Evolutionary conservation across 1,284 basidiomycete genomes (phyloP), one percentile per base, ranked within the genome.

Genomic region (Taiwanofungus camphoratus): DNA sequence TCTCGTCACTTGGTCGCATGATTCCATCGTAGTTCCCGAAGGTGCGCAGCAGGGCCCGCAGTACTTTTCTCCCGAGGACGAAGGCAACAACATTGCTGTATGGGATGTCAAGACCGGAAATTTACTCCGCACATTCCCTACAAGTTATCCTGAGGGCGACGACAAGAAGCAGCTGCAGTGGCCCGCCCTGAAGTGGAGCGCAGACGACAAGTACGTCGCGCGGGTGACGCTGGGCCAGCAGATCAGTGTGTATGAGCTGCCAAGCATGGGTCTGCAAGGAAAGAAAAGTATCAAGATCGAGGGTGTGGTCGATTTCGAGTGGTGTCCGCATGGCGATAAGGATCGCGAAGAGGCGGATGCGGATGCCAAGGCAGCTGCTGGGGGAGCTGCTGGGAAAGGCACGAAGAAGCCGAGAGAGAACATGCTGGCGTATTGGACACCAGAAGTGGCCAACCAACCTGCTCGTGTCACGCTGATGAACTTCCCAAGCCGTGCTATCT

Each of bases 271-370:
- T 56, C 73, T 99, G 41, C 79, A 98, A 49, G 95, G 92, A 57
- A 98, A 97, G 72, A 99, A 98, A 74, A 92, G 87, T 56, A 73
- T 99, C 68, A 98, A 98, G 73, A 90, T 99, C 48, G 94, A 99
- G 57, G 96, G 95, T 19, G 95, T 99, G 27, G 77, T 94, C 53
- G 96, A 99, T 69, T 99, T 99, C 66, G 96, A 99, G 69, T 99
- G 96, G 96, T 93, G 92, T 59, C 96, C 96, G 24, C 78, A 87
- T 51, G 85, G 90, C 45, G 94, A 97, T 58, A 89, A 84, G 66
- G 93, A 94, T 56, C 78, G 71, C 45, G 87, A 90, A 48, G 86
- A 88, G 50, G 71, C 67, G 30, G 79, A 79, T 55, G 86, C 79
- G 57, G 74, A 75, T 33, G 61, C 64, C 19, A 68, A 64, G 50